phyloP scores from a whole-genome alignment of 345 rosid genomes.

The Rhodamnia rubescens region DNA sequence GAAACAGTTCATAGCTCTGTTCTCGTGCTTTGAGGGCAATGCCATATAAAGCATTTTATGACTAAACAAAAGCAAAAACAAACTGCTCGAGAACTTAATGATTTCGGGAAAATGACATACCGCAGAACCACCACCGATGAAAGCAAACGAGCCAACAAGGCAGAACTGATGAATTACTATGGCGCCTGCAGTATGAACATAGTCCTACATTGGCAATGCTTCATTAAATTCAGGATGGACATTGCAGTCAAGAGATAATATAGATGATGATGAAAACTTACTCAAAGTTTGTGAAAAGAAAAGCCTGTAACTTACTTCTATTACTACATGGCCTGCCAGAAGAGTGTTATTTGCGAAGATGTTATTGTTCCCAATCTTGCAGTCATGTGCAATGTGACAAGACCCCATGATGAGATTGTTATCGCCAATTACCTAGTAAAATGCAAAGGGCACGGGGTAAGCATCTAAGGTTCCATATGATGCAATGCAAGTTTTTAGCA shows the following conservation, averaged over 20 bases:
- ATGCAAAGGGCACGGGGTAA: not conserved
- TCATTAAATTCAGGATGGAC: constrained; percentile 1
- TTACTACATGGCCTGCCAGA: constrained; percentile 86
- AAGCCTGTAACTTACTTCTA: constrained; percentile 47
- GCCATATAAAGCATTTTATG: not conserved
- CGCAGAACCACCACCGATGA: constrained; percentile 92
- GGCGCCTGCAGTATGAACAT: constrained; percentile 77
- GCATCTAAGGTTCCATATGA: not conserved
- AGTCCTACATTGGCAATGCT: constrained; percentile 42
- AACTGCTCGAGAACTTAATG: not conserved
- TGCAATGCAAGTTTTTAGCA: not conserved
- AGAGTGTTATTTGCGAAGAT: constrained; percentile 82
- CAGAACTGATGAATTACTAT: constrained; percentile 85
- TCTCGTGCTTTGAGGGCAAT: not conserved
- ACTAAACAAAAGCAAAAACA: constrained; percentile 1
- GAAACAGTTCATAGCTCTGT: not conserved
- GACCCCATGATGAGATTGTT: constrained; percentile 95
- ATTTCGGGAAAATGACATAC: constrained; percentile 14
- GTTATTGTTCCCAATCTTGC: constrained; percentile 76
- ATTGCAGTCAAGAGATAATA: constrained; percentile 3
- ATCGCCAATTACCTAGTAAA: constrained; percentile 65
- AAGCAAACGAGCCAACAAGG: constrained; percentile 65
- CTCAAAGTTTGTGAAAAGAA: not conserved
- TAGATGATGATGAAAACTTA: not conserved
- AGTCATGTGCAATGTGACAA: constrained; percentile 95